Evolutionary conservation across 2,329 filamentous ascomycete genomes (phyloP).

Genomic region (Trichoderma sp.): DNA sequence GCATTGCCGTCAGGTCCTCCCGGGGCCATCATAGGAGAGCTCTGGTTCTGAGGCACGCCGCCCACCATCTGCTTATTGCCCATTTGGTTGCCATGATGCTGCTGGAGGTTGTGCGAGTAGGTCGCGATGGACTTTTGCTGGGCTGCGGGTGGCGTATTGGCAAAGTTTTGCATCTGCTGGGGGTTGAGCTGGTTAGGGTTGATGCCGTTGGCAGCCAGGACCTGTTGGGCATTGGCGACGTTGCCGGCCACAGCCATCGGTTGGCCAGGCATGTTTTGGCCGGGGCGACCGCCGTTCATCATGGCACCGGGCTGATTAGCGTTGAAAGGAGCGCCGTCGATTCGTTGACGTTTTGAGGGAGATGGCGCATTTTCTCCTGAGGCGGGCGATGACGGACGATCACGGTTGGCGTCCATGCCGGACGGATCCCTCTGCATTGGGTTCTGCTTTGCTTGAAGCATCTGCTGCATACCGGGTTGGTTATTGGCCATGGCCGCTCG

Average conservation of each 20-base stretch:
- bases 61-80: slow-evolving; percentile 77
- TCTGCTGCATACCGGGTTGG: slow-evolving; percentile 74
- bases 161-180: slow-evolving; percentile 72
- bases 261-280: slow-evolving; percentile 72
- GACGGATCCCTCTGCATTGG: slow-evolving; percentile 89
- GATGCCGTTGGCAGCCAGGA: slow-evolving; percentile 72
- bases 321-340: slow-evolving; percentile 73
- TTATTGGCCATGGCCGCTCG: slow-evolving; percentile 80
- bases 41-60: slow-evolving; percentile 72
- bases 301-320: slow-evolving; percentile 67
- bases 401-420: slow-evolving; percentile 81
- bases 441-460: slow-evolving; percentile 74
- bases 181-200: slow-evolving; percentile 73
- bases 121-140: slow-evolving; percentile 85
- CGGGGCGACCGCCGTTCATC: slow-evolving; percentile 74
- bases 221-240: slow-evolving; percentile 55
- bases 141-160: slow-evolving; percentile 58
- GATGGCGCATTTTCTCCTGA: slow-evolving; percentile 88
- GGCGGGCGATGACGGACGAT: slow-evolving; percentile 79
- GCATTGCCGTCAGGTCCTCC: slow-evolving; percentile 64
- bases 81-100: slow-evolving; percentile 81
- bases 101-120: slow-evolving; percentile 82
- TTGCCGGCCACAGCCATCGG: slow-evolving; percentile 62
- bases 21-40: slow-evolving; percentile 79
- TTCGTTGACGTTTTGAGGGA: slow-evolving; percentile 84